Base-by-base conservation (phyloP, 345 rosid genomes). In the Citrus australasica region DNA sequence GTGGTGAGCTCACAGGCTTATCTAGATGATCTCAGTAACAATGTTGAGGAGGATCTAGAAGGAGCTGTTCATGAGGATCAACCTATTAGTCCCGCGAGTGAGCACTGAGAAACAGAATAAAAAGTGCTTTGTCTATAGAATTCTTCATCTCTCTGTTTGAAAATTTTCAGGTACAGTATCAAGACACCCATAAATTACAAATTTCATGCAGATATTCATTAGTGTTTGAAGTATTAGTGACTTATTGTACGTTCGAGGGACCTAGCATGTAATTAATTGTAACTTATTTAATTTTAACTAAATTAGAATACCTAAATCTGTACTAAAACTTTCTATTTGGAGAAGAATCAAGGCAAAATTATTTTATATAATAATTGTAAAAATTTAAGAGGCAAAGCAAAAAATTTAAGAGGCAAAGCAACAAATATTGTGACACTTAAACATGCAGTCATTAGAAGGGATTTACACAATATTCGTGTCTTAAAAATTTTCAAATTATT, bases 1-100 rank as follows among this genome's bases (percentile, higher is more conserved):
- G 89, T 92, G 71, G 92, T 94, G 81, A 90, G 98, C 83, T 94
- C 98, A 37, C 97, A 94, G 84, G 94, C 87, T 42, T 94, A 94
- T 69, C 72, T 80, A 21, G 94, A 90, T 22, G 90, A 82, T 71
- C 81, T 28, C 60, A 79, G 66, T 46, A 80, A 78, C 48, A 58
- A 78, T 70, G 72, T 62, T n/a, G 88, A 81, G 37, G 93, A 88
- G 61, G 86, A 81, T 80, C 79, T 71, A 24, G 74, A 64, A 42
- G 87, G 62, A 80, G 82, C 59, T 73, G 78, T 42, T 42, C 85
- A 80, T 27, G 79, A 73, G 21, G 84, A 80, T 78, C 80, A 62
- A 69, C 79, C 85, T 24, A 58, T 42, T 27, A 63, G 60, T 71
- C 55, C 58, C 19, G 81, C 78, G 24, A 78, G 79, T 67, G 86